These are phyloP conservation scores for Pisolithus microcarpus DNA, from an alignment of 768 basidiomycete species.

Conservation along the genomic window DNA sequence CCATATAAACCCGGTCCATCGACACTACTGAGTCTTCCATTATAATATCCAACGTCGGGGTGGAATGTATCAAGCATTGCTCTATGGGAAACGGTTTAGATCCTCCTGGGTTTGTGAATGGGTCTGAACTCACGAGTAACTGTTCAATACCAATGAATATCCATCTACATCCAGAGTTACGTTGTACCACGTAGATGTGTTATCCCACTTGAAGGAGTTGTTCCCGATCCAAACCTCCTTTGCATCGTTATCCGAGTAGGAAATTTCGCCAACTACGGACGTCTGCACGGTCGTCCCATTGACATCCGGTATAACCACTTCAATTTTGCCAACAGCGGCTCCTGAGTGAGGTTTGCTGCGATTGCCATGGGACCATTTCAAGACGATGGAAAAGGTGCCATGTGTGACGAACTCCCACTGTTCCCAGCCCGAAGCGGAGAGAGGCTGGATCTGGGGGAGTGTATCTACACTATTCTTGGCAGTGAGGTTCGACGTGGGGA, in stretches of 20 bases:
- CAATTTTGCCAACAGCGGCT: slow-evolving; percentile 2
- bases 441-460: slow-evolving; percentile 8
- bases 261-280: not conserved
- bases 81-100: not conserved
- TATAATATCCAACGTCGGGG: slow-evolving; percentile 8
- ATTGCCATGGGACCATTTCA: slow-evolving; percentile 11
- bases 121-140: slow-evolving; percentile 6
- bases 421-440: slow-evolving; percentile 6
- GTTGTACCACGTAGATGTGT: slow-evolving; percentile 9
- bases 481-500: slow-evolving; percentile 10
- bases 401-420: slow-evolving; percentile 10
- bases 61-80: slow-evolving; percentile 9
- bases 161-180: slow-evolving; percentile 4
- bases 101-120: not conserved
- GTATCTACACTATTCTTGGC: slow-evolving; percentile 9
- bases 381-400: slow-evolving; percentile 7
- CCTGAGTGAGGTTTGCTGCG: not conserved
- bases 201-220: slow-evolving; percentile 10
- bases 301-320: slow-evolving; percentile 3
- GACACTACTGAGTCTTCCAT: slow-evolving; percentile 9
- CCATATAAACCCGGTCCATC: slow-evolving; percentile 5
- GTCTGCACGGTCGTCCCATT: slow-evolving; percentile 7
- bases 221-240: slow-evolving; percentile 6
- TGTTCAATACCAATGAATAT: slow-evolving; percentile 6
- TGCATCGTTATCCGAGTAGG: not conserved